Percentiles rank a stretch among this genome's conserved stretches.
phyloP scores from a whole-genome alignment of 345 rosid genomes.

The Kernera saxatilis region DNA sequence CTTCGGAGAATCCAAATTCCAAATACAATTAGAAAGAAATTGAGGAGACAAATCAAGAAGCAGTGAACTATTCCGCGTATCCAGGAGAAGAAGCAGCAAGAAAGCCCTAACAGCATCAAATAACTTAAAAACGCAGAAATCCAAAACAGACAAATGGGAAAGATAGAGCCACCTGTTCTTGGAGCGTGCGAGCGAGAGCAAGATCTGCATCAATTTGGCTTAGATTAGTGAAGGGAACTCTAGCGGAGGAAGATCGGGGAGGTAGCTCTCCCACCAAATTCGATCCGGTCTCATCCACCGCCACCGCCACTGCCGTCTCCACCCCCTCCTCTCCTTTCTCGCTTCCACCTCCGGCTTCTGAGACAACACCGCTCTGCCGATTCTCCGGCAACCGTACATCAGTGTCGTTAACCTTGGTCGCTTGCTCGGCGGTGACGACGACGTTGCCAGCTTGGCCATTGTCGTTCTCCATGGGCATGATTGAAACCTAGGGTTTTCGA shows the following conservation, averaged over 20 bases:
- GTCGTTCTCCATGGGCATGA: slow-evolving; percentile 36
- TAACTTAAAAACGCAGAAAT: neutral
- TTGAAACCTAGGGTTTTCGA: slow-evolving; percentile 13
- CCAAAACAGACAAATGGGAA: neutral
- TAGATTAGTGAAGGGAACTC: slow-evolving; percentile 78
- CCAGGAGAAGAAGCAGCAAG: neutral
- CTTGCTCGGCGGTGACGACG: slow-evolving; percentile 29
- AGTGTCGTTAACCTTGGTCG: slow-evolving; percentile 25
- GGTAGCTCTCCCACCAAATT: slow-evolving; percentile 29
- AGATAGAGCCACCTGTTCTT: slow-evolving; percentile 60
- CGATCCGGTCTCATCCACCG: slow-evolving; percentile 30
- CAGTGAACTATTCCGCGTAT: neutral
- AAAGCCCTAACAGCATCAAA: neutral
- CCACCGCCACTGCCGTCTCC: slow-evolving; percentile 33
- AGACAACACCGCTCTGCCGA: slow-evolving; percentile 2
- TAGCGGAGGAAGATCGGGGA: slow-evolving; percentile 38
- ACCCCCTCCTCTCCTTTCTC: slow-evolving; percentile 18
- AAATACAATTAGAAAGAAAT: neutral
- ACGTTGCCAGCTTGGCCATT: slow-evolving; percentile 26
- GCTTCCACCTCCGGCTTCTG: slow-evolving; percentile 23
- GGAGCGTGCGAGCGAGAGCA: slow-evolving; percentile 86
- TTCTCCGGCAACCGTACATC: slow-evolving; percentile 19
- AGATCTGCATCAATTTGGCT: slow-evolving; percentile 92
- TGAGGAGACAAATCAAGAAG: neutral
- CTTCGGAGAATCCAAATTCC: neutral